Evolutionary conservation across 2,329 filamentous ascomycete species (phyloP).

Genomic region (Phoma herbarum): DNA sequence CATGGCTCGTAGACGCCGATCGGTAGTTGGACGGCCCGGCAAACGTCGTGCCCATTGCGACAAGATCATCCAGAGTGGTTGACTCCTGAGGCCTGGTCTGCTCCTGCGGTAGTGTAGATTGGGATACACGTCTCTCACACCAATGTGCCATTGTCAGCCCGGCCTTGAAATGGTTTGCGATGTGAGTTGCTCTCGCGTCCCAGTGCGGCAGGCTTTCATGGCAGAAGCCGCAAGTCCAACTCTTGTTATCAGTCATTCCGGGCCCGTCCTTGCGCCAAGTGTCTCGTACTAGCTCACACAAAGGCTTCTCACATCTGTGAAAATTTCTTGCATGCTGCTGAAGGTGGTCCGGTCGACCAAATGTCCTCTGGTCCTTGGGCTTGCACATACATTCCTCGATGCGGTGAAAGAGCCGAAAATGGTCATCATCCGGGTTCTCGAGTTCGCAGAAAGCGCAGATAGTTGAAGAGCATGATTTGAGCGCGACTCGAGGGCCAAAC

Average conservation of each 20-base stretch:
- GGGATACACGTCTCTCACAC: conserved; percentile 11
- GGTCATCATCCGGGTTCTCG: conserved; percentile 40
- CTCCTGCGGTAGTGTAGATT: background rate
- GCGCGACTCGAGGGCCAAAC: conserved; percentile 33
- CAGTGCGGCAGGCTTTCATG: conserved; percentile 34
- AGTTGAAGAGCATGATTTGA: conserved; percentile 21
- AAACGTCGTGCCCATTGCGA: conserved; percentile 7
- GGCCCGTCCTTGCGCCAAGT: conserved; percentile 39
- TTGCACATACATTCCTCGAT: conserved; percentile 44
- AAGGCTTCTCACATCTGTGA: conserved; percentile 30
- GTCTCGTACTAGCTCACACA: conserved; percentile 38
- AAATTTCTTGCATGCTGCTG: conserved; percentile 48
- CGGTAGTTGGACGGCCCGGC: conserved; percentile 1
- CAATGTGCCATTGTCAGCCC: conserved; percentile 43
- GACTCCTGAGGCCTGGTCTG: background rate
- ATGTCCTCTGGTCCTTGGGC: conserved; percentile 40
- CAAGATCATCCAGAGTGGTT: background rate
- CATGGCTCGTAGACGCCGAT: background rate
- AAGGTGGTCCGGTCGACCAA: conserved; percentile 45
- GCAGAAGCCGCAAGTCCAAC: conserved; percentile 48
- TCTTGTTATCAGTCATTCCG: conserved; percentile 23
- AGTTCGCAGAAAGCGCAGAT: conserved; percentile 45
- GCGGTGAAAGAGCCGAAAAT: conserved; percentile 40
- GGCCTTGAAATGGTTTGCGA: conserved; percentile 46
- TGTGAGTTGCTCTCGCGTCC: conserved; percentile 44